Base-by-base conservation (phyloP, 768 basidiomycete genomes). In the Chalciporus sphaerocephalus region DNA sequence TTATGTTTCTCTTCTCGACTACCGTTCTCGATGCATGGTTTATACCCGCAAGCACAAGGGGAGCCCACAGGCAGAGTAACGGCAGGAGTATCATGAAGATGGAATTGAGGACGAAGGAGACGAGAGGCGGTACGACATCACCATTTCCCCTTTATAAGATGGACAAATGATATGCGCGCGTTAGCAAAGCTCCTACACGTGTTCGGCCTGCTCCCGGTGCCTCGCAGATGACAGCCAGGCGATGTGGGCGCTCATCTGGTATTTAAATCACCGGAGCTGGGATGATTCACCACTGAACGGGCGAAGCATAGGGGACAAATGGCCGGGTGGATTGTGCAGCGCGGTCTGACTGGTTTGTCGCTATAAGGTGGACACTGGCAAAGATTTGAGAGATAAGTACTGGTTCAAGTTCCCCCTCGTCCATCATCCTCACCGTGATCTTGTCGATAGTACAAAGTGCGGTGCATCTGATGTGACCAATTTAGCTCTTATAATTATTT, bases 71-170 rank as follows among this genome's bases (percentile, higher is more conserved):
- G 53, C 58, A 20, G 22, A 60, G 52, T 38, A 55, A 65, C 46
- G 57, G 56, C 58, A 66, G 59, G 53, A 54, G 27, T 23, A 56
- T 54, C 75, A 76, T 76, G 57, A 51, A 64, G 55, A 47, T 47
- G 49, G 61, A 40, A 33, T 17, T 42, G 33, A 28, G 48, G 39
- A 47, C 20, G 28, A 25, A 25, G 24, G 24, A 25, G 24, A 25
- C 24, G 24, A 10, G 10, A 18, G 38, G 42, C 6, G 28, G 24
- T 25, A 10, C 30, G 28, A 36, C 17, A 3, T 11, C 8, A 37
- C 16, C 37, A 34, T 7, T 18, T 28, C 20, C 4, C 13, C 24
- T 39, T 54, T 65, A 65, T 62, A 65, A 33, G 37, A 21, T 18
- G 28, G 20, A 25, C 2, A 18, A 23, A 15, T 18, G 22, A 21